These are phyloP conservation scores for Chrysoporthe cubensis DNA, from an alignment of 2,329 filamentous ascomycete species.

Conservation along the genomic window DNA sequence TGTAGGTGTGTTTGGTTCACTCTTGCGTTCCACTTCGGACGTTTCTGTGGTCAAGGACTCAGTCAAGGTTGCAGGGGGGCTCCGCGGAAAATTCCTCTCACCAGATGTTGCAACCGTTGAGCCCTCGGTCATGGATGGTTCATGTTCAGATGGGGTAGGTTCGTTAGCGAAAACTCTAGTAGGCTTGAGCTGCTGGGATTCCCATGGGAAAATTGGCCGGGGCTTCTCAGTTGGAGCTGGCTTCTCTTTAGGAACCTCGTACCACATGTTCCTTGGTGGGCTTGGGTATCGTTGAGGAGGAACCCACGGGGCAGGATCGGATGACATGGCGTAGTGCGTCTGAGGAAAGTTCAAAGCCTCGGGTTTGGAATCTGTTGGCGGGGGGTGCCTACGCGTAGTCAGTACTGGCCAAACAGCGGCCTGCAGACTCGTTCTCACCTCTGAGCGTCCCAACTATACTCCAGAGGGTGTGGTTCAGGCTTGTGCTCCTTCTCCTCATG, in stretches of 20 bases:
- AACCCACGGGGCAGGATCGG: conserved; percentile 73
- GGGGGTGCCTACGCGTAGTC: conserved; percentile 59
- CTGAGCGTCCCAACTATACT: conserved; percentile 57
- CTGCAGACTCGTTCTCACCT: conserved; percentile 42
- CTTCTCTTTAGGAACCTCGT: conserved; percentile 72
- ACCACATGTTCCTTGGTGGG: conserved; percentile 87
- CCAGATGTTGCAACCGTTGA: conserved; percentile 34
- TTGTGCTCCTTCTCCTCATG: conserved; percentile 40
- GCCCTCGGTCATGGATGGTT: conserved; percentile 36
- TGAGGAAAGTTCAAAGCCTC: conserved; percentile 85
- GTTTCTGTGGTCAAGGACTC: conserved; percentile 43
- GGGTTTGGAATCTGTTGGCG: conserved; percentile 70
- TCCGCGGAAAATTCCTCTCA: conserved; percentile 32
- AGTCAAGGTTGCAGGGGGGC: conserved; percentile 31
- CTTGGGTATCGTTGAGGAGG: conserved; percentile 79
- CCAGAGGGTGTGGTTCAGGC: conserved; percentile 39
- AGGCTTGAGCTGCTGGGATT: conserved; percentile 65
- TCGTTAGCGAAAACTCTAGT: conserved; percentile 70
- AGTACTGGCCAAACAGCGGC: conserved; percentile 23
- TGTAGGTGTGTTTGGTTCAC: conserved; percentile 51
- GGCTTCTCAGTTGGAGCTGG: conserved; percentile 61
- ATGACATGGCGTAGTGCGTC: conserved; percentile 82
- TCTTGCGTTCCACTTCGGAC: conserved; percentile 42
- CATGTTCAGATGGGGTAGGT: conserved; percentile 32
- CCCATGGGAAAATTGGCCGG: conserved; percentile 89